Evolutionary conservation across 768 basidiomycete genomes (phyloP), one percentile per base, ranked within the genome.

Genomic region (Chlorophyllum brunneum): DNA sequence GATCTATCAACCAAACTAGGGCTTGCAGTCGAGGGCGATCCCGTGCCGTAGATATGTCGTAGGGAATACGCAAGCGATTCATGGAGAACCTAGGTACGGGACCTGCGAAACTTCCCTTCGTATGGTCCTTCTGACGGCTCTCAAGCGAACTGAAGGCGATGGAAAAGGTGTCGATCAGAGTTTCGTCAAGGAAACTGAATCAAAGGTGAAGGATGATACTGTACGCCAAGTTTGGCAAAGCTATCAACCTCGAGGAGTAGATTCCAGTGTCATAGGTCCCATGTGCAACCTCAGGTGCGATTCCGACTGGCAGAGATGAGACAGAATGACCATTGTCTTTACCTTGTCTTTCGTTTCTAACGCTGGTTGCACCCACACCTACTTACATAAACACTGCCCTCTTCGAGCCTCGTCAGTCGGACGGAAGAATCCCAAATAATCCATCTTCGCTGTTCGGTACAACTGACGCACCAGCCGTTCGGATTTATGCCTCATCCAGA

Each of bases 201-300:
- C 67, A 27, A 72, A 82, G 60, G 92, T 93, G 90, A 86, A 88
- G 62, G 79, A 79, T 87, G 33, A 63, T 74, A 0, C 64, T 94
- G 51, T 97, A 97, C 62, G 90, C 89, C 23, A 95, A 94, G 69
- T 98, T 98, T 64, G 94, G 94, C 16, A 82, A 78, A 36, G 88
- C 93, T 36, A 95, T 95, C 68, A 97, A 97, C 67, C 79, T 97
- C 40, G 93, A 95, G 65, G 90, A 89, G 22, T 51, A 51, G 49
- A 34, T 30, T 26, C 18, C 43, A 45, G 18, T 45, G 29, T 16
- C 15, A 2, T 41, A 16, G 20, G 24, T 43, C n/a, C 22, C 41
- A 15, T n/a, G 30, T 31, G 13, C 7, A 31, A 13, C 6, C 13
- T 43, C 9, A 24, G 22, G 24, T 42, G 24, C 41, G 15, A 10